Evolutionary conservation across 768 basidiomycete genomes (phyloP).

Genomic region (Termitomyces sp.): DNA sequence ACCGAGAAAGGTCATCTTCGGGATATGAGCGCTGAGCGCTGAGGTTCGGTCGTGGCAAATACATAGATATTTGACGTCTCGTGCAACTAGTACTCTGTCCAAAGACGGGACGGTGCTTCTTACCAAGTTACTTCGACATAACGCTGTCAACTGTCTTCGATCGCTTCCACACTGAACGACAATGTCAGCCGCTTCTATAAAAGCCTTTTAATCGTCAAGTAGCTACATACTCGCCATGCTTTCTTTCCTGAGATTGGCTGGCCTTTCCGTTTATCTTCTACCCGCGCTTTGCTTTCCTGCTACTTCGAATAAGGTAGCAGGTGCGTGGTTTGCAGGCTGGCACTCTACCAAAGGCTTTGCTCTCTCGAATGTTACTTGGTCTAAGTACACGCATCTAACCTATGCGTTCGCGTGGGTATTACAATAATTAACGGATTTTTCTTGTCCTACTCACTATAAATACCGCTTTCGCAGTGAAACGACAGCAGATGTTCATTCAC

Average conservation of each 20-base stretch:
- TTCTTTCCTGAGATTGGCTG: conserved; percentile 1
- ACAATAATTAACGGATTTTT: background rate
- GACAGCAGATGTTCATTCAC: conserved; percentile 26
- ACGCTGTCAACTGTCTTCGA: background rate
- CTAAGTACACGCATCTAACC: conserved; percentile 58
- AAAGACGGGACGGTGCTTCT: background rate
- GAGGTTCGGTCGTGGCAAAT: background rate
- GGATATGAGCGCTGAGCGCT: background rate
- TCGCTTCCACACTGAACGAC: background rate
- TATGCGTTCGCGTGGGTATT: conserved; percentile 66
- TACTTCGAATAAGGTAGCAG: conserved; percentile 28
- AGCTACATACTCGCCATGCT: conserved; percentile 3
- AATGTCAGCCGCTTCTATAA: conserved; percentile 1
- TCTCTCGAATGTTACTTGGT: conserved; percentile 55
- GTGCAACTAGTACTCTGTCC: too few species aligned
- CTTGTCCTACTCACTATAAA: background rate
- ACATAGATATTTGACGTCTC: background rate
- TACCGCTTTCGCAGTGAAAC: conserved; percentile 24
- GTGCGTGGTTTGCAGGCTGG: conserved; percentile 69
- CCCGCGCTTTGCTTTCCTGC: conserved; percentile 9
- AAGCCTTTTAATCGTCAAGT: background rate
- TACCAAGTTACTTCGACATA: background rate
- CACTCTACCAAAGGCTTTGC: conserved; percentile 43
- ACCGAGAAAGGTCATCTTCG: background rate
- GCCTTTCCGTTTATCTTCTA: conserved; percentile 6